Percentiles rank a stretch among this genome's conserved stretches.
phyloP scores from a whole-genome alignment of 176 grass and related monocot species.

The Zizania latifolia region DNA sequence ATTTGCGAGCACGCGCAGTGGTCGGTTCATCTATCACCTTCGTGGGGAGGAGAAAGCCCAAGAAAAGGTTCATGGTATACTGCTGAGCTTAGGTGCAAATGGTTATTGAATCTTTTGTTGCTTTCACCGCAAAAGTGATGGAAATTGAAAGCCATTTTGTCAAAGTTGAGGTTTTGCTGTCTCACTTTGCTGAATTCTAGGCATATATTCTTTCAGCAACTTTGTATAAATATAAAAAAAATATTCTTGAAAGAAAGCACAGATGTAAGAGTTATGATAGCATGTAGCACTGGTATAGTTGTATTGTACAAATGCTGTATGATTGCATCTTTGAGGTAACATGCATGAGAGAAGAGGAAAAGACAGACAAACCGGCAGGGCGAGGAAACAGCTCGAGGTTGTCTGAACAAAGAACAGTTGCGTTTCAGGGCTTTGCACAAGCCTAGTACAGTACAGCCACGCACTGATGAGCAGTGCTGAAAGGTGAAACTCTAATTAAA shows the following conservation, averaged over 20 bases:
- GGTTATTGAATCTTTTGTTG: no score
- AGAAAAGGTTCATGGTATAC: background rate
- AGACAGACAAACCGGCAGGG: background rate
- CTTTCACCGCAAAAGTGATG: background rate
- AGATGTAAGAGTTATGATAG: background rate
- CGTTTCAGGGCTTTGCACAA: background rate
- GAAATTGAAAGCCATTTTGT: background rate
- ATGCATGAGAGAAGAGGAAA: background rate
- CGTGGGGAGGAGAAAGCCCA: background rate
- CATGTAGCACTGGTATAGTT: background rate
- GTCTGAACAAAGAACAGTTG: background rate
- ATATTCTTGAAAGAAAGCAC: background rate
- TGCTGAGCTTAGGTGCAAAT: background rate
- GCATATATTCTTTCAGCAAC: background rate
- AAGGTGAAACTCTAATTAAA: no score
- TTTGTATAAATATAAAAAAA: background rate
- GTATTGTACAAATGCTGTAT: background rate
- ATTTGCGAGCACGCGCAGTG: background rate
- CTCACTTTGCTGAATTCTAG: slow-evolving; percentile 6
- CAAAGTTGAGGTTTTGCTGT: background rate
- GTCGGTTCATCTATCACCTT: background rate
- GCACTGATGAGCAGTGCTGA: background rate
- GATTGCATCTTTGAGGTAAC: background rate
- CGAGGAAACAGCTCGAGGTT: background rate
- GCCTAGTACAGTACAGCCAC: background rate